Evolutionary conservation across 331 rosid genomes (phyloP).

Genomic region (Prunus yedoensis): DNA sequence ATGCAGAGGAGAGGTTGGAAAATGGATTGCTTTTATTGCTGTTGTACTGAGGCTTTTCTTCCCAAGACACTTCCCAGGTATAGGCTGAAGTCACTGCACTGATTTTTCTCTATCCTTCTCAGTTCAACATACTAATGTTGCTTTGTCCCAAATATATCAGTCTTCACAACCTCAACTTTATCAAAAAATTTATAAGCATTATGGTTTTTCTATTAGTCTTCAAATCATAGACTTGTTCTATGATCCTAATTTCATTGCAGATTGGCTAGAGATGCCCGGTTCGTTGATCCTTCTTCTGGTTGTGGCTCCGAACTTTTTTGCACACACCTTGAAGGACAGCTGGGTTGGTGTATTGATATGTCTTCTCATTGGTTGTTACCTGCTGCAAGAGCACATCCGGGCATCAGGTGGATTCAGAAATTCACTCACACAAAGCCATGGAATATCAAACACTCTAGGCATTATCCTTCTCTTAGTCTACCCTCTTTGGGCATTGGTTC

Average conservation of each 20-base stretch:
- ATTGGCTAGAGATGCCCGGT: conserved; percentile 83
- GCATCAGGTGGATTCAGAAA: conserved; percentile 91
- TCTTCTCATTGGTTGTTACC: conserved; percentile 73
- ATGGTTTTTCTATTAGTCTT: too few relatives aligned
- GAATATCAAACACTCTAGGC: conserved; percentile 83
- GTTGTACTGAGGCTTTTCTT: conserved; percentile 85
- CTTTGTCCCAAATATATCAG: too few relatives aligned
- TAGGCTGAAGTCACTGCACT: background rate
- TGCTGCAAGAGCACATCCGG: conserved; percentile 85
- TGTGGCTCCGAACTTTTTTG: conserved; percentile 67
- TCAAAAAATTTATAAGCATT: background rate
- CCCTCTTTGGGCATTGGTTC: conserved; percentile 65
- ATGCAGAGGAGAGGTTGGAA: conserved; percentile 74
- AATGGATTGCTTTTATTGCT: conserved; percentile 74
- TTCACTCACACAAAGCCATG: conserved; percentile 76
- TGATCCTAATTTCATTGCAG: conserved; percentile 33
- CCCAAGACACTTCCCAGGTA: conserved; percentile 83
- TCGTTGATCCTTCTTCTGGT: conserved; percentile 78
- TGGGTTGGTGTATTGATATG: conserved; percentile 60
- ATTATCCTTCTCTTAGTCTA: conserved; percentile 68
- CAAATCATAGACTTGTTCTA: too few relatives aligned
- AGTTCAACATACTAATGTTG: background rate
- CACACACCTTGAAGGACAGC: conserved; percentile 53
- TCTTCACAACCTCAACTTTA: background rate
- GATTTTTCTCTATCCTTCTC: background rate